These are phyloP conservation scores for Cryphonectria parasitica DNA, from an alignment of 2,329 filamentous ascomycete genomes.

Conservation along the genomic window DNA sequence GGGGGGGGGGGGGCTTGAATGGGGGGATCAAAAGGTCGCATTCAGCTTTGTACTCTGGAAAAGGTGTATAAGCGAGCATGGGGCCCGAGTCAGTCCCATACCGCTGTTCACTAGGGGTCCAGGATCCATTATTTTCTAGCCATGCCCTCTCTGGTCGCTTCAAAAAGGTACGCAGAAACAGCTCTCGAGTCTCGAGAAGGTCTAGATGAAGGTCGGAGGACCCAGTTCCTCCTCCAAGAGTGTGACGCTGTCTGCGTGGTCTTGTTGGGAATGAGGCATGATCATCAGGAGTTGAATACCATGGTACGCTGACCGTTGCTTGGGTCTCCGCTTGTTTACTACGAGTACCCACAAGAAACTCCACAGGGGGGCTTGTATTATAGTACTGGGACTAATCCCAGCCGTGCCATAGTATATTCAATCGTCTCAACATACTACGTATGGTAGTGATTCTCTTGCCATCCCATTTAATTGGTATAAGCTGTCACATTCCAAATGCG, in stretches of 20 bases:
- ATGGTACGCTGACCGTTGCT: not conserved
- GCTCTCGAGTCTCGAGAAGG: not conserved
- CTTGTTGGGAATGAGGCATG: not conserved
- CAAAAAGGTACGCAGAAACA: not conserved
- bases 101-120: not conserved
- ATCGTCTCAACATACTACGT: too few relatives aligned
- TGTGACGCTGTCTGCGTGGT: not conserved
- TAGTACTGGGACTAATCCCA: not conserved
- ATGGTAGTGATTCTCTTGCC: too few relatives aligned
- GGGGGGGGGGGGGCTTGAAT: not conserved
- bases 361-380: not conserved
- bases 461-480: too few relatives aligned
- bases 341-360: not conserved
- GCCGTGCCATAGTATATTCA: too few relatives aligned
- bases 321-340: not conserved
- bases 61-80: not conserved
- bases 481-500: not conserved
- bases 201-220: not conserved
- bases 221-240: not conserved
- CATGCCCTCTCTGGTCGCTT: not conserved
- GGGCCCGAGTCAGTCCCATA: not conserved
- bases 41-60: not conserved
- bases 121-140: not conserved
- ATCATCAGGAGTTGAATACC: conserved; percentile 1
- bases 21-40: not conserved